A percentile compares a stretch with the other conserved stretches of the same genome.
Conservation (phyloP, 148 eudicot genomes). For the Arctostaphylos glauca region DNA sequence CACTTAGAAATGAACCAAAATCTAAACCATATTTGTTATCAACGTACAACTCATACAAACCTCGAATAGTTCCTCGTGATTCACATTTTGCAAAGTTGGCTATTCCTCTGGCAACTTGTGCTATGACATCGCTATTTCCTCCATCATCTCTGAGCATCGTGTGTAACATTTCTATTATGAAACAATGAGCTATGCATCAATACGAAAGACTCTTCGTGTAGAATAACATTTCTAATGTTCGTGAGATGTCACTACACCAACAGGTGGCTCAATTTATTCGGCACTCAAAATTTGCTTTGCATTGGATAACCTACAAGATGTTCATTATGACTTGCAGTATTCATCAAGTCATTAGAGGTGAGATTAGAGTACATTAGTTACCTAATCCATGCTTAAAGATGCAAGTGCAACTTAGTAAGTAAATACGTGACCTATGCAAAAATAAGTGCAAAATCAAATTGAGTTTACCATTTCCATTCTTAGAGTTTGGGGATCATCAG, state of each 20-base stretch:
- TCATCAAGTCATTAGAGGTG: not conserved
- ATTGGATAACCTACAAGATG: not conserved
- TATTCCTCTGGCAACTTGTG: constrained; percentile 91
- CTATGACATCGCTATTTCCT: constrained; percentile 70
- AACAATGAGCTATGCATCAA: constrained; percentile 14
- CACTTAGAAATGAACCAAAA: not conserved
- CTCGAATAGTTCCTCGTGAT: constrained; percentile 77
- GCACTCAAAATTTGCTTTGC: not conserved
- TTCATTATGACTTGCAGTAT: not conserved
- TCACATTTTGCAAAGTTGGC: constrained; percentile 96
- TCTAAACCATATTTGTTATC: not conserved
- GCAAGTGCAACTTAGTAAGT: not conserved
- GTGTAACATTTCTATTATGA: constrained; percentile 59
- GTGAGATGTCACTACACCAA: not conserved
- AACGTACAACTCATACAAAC: constrained; percentile 29
- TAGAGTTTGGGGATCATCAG: constrained; percentile 90
- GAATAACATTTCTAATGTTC: not conserved
- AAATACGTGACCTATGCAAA: not conserved
- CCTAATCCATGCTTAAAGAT: constrained; percentile 4
- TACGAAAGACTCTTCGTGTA: constrained; percentile 3
- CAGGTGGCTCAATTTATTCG: not conserved
- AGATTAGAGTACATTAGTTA: not conserved
- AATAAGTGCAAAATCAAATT: constrained; percentile 9
- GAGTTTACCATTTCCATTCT: constrained; percentile 87
- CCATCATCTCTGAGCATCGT: constrained; percentile 62